A percentile compares a stretch with the other conserved stretches of the same genome.
These are phyloP conservation scores for Cryptococcus floricola DNA, from an alignment of 1,284 basidiomycete genomes.

Conservation along the genomic window DNA sequence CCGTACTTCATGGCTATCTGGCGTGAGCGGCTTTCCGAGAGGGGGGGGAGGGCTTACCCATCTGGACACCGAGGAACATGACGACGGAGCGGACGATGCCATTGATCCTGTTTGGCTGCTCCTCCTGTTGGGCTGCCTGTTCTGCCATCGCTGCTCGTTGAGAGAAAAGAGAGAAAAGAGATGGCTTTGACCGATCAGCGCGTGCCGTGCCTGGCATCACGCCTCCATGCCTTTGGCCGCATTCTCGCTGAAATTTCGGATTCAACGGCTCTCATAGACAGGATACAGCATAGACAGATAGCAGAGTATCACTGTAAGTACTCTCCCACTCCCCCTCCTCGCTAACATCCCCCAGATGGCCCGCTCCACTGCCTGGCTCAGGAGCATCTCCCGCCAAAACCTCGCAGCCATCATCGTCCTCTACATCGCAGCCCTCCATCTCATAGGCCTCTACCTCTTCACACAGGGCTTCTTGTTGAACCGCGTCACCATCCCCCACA, in stretches of 20 bases:
- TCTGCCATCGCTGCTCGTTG: conserved; percentile 12
- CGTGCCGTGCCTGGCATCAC: too few species aligned
- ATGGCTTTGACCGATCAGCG: too few species aligned
- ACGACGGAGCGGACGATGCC: conserved; percentile 22
- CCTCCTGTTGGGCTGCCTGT: conserved; percentile 10
- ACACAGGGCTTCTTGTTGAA: conserved; percentile 83
- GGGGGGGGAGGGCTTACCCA: conserved; percentile 23
- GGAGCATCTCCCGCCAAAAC: conserved; percentile 25
- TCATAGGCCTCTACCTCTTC: conserved; percentile 61
- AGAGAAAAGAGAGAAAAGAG: not conserved
- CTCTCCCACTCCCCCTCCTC: too few species aligned
- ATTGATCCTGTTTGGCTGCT: conserved; percentile 15
- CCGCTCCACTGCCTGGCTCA: conserved; percentile 25
- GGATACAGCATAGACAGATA: not conserved
- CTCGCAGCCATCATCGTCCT: conserved; percentile 55
- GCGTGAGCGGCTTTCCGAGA: not conserved
- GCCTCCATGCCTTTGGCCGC: too few species aligned
- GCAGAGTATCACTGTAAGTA: not conserved
- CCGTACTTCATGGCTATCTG: conserved; percentile 38
- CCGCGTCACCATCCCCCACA: conserved; percentile 67
- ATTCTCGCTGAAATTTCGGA: not conserved
- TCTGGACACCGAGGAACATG: conserved; percentile 36
- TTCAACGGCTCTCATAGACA: not conserved
- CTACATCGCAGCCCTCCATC: conserved; percentile 56
- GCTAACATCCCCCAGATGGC: too few species aligned